Evolutionary conservation across 139 green algal species (phyloP).

Genomic region (Chlamydomonas schloesseri): DNA sequence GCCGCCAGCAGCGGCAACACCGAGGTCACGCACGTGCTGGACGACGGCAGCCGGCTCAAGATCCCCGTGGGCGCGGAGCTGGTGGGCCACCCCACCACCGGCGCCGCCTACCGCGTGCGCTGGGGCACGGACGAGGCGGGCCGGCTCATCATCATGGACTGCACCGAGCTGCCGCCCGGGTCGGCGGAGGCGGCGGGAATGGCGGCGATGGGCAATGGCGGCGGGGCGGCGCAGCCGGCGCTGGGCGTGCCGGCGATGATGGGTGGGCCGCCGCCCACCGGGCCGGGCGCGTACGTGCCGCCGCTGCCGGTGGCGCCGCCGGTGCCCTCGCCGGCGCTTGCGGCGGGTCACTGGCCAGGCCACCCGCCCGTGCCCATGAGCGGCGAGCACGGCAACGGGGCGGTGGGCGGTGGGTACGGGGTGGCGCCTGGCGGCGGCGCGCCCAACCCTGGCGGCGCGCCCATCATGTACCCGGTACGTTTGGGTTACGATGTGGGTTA

Average conservation of each 20-base stretch:
- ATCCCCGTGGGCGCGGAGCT: slow-evolving; percentile 68
- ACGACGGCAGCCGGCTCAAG: slow-evolving; percentile 61
- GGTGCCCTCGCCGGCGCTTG: neutral
- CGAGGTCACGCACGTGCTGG: slow-evolving; percentile 17
- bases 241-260: too few species aligned
- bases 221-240: too few species aligned
- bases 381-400: neutral
- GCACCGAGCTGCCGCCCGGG: neutral
- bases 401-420: too few species aligned
- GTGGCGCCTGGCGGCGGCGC: too few species aligned
- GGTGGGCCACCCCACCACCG: slow-evolving; percentile 50
- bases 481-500: too few species aligned
- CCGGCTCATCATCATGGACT: slow-evolving; percentile 63
- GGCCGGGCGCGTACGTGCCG: neutral
- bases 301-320: neutral
- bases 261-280: neutral
- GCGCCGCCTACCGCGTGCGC: slow-evolving; percentile 49
- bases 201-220: too few species aligned
- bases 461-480: too few species aligned
- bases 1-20: slow-evolving; percentile 51
- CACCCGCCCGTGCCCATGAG: neutral
- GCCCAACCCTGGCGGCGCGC: too few species aligned
- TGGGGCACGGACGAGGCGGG: slow-evolving; percentile 81
- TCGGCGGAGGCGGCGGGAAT: neutral
- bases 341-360: neutral